phyloP scores from a whole-genome alignment of 1,284 basidiomycete genomes.

The Ceratobasidium sp. region DNA sequence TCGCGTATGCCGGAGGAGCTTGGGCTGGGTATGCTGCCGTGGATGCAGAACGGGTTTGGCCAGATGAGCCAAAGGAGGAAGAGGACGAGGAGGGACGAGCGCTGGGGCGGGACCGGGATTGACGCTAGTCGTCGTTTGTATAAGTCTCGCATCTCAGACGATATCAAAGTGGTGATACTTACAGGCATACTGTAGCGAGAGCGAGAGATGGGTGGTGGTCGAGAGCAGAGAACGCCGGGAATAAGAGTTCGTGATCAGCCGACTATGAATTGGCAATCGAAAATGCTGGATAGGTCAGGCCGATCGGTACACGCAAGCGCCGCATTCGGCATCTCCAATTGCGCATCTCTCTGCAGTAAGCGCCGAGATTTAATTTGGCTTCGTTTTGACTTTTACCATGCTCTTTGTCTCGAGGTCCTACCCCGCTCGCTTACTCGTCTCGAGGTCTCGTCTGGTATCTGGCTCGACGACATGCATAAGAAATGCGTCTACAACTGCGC shows the following conservation, averaged over 20 bases:
- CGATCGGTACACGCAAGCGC: slow-evolving; percentile 20
- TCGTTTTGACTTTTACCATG: slow-evolving; percentile 2
- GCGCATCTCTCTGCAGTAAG: background rate
- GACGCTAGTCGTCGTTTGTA: slow-evolving; percentile 57
- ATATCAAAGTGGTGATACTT: slow-evolving; percentile 47
- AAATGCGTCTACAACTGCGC: no score
- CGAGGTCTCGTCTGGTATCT: background rate
- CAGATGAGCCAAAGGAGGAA: slow-evolving; percentile 41
- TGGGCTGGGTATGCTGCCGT: slow-evolving; percentile 31
- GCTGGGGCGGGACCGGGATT: slow-evolving; percentile 68
- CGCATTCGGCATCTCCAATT: background rate
- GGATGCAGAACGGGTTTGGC: slow-evolving; percentile 39
- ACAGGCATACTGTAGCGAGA: slow-evolving; percentile 61
- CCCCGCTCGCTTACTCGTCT: background rate
- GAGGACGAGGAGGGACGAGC: slow-evolving; percentile 58
- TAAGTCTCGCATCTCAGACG: background rate
- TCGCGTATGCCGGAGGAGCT: slow-evolving; percentile 35
- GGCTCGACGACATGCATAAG: no score
- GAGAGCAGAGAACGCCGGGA: slow-evolving; percentile 14
- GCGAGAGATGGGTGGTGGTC: slow-evolving; percentile 39
- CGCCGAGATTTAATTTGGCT: slow-evolving; percentile 5
- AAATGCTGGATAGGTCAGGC: slow-evolving; percentile 25
- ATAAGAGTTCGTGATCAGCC: background rate
- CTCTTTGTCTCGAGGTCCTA: background rate
- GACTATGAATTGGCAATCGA: slow-evolving; percentile 15